phyloP scores from a whole-genome alignment of 1,284 basidiomycete genomes.

The Chondrostereum purpureum region DNA sequence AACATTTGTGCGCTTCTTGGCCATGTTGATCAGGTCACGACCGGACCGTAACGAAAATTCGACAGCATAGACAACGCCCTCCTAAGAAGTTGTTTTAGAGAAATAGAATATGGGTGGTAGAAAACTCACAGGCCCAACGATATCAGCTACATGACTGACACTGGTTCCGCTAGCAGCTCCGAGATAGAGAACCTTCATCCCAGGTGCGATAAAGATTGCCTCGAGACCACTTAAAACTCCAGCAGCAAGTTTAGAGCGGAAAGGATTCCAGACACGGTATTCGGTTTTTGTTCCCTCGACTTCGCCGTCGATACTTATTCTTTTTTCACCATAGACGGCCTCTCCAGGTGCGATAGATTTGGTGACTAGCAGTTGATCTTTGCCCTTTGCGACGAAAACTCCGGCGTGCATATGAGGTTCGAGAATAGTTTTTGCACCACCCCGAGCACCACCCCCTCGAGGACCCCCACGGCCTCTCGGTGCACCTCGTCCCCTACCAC shows the following conservation, averaged over 20 bases:
- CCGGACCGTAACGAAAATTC: constrained; percentile 97
- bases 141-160: constrained; percentile 97
- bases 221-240: constrained; percentile 96
- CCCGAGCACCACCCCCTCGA: constrained; percentile 60
- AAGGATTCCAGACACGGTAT: constrained; percentile 99
- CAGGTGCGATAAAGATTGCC: constrained; percentile 89
- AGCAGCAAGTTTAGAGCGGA: constrained; percentile 94
- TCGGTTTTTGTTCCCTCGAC: constrained; percentile 87
- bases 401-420: constrained; percentile 95
- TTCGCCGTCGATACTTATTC: constrained; percentile 77
- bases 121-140: constrained; percentile 83
- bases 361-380: constrained; percentile 96
- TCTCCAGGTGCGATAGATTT: constrained; percentile 98
- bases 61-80: constrained; percentile 96
- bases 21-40: constrained; percentile 98
- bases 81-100: constrained; percentile 36
- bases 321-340: constrained; percentile 98
- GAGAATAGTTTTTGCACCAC: constrained; percentile 83
- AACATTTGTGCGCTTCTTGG: constrained; percentile 98
- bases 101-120: constrained; percentile 12
- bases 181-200: constrained; percentile 95
- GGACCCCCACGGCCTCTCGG: constrained; percentile 39
- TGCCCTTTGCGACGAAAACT: constrained; percentile 91
- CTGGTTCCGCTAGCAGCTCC: constrained; percentile 96
- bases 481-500: constrained; percentile 36